Evolutionary conservation across 2,329 filamentous ascomycete species (phyloP), one percentile per base, ranked within the genome.

Genomic region (Botrytis elliptica): DNA sequence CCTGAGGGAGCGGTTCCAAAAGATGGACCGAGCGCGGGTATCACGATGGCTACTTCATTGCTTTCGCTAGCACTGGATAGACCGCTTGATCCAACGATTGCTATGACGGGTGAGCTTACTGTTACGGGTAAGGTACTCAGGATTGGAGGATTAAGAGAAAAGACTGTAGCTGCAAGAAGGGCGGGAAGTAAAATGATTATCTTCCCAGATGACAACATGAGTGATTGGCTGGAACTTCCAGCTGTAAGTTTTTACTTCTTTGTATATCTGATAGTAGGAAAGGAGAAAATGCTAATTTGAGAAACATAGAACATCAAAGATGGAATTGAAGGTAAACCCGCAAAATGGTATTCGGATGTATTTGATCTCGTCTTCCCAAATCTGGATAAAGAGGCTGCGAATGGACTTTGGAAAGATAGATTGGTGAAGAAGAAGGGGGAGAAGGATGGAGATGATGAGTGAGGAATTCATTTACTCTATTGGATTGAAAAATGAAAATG

Each of bases 21-120:
- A 84, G 96, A 99, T 81, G 96, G 92, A 0, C 93, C 93, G 7
- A 95, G 92, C 66, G 96, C 96, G 33, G 96, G 96, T 81, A 96
- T 99, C 80, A 99, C 96, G 10, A 99, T 99, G 96, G 92, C 96
- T n/a, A 97, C 94, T 10, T 94, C 93, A 74, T 84, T 99, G 79
- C 86, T 99, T 69, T 95, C 92, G 70, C 86, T 99, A 75, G 95
- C 94, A 14, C 85, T 98, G 57, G 90, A 97, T 77, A 88, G 88
- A 64, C 88, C 91, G 25, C 87, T 99, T 68, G 88, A 94, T 80
- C 93, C 95, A 10, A 94, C 93, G 0, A 91, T 98, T 78, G 95
- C 97, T 74, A 99, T 99, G 96, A 99, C 96, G 1, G 96, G 96
- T 76, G 96, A 99, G 84, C 86, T 99, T 76, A 99, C 97, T 2